These are phyloP conservation scores for Adenanthera pavonina DNA, from an alignment of 306 rosid genomes.

Conservation along the genomic window DNA sequence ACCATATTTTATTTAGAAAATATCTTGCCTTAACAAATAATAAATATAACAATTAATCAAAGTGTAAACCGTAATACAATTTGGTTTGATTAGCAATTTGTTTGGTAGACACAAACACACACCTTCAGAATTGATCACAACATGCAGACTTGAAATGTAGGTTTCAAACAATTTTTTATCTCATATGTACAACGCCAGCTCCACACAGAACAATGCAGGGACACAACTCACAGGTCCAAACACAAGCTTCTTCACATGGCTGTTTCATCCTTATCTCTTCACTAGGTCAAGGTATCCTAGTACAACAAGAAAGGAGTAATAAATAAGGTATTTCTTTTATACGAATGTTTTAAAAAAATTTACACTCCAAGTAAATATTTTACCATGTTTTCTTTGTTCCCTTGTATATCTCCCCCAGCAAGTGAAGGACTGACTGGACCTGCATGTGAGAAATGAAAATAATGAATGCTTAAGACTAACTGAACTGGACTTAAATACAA, in stretches of 20 bases:
- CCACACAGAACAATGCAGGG: constrained; percentile 20
- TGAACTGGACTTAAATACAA: neutral
- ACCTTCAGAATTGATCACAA: neutral
- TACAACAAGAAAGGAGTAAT: neutral
- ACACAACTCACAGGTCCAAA: constrained; percentile 7
- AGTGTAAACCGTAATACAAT: constrained; percentile 29
- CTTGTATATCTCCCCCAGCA: constrained; percentile 40
- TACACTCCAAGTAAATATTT: neutral
- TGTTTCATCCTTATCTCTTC: constrained; percentile 43
- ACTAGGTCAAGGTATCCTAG: constrained; percentile 44
- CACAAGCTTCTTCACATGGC: constrained; percentile 32
- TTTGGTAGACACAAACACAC: constrained; percentile 31
- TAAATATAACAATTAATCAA: neutral
- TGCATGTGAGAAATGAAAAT: constrained; percentile 14
- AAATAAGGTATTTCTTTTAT: neutral
- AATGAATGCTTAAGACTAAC: neutral
- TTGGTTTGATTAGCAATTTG: constrained; percentile 28
- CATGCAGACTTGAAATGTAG: no score
- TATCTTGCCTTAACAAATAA: constrained; percentile 3
- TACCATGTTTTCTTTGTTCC: constrained; percentile 72
- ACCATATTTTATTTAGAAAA: neutral
- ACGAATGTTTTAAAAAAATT: no score
- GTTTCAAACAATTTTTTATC: no score
- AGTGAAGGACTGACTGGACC: constrained; percentile 40
- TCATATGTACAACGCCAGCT: no score